Base-by-base conservation (phyloP, 805 yeast species). In the Barnettozyma sp. region DNA sequence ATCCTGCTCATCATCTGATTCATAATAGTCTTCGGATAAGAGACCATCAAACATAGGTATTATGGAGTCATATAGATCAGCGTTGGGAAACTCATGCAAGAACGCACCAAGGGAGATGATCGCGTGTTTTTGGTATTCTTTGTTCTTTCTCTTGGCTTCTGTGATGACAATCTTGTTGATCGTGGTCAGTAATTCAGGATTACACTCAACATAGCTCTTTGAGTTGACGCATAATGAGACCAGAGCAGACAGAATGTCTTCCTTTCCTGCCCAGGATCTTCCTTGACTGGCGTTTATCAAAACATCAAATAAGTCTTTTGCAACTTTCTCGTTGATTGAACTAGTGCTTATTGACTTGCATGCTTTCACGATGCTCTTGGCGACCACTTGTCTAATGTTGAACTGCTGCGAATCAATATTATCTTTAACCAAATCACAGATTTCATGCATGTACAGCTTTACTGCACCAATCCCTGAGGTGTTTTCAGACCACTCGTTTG, bases 181-280 rank as follows among this genome's bases (percentile, higher is more conserved):
- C 17, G 46, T 54, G 2, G 54, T 56, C 22, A 62, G 52, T 6
- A 73, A 30, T 0, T 51, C 64, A 1, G 45, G 39, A 22, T 60
- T 50, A 1, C 49, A 37, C 0, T 36, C 33, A 11, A 78, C 45
- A 29, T 52, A 62, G 0, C 45, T 47, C 31, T 64, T 58, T 7
- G 76, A 66, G 40, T 73, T 74, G 13, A 63, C 49, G 0, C 79
- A 52, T 22, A 82, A 64, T 2, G 73, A 58, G 0, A 83, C 81
- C 36, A 88, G 60, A 0, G 95, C 83, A 24, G 74, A 76, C 14
- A 86, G 62, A 1, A 92, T 70, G 20, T 66, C 57, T 46, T 87
- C 96, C 50, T 90, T 90, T 6, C 97, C 97, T 12, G 69, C 68
- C 92, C 95, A 90, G 8, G 90, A 72, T 41, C 94, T 73, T 1